Evolutionary conservation across 306 rosid species (phyloP).

Genomic region (Prunus persica): Prunus_persica_NCBIv2 NC_034009.1:36483501-36484000

Average conservation of each 20-base stretch:
- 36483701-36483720: slow-evolving; percentile 84
- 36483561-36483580: slow-evolving; percentile 91
- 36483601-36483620: slow-evolving; percentile 47
- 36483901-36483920: slow-evolving; percentile 85
- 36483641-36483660: slow-evolving; percentile 63
- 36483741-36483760: slow-evolving; percentile 92
- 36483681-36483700: slow-evolving; percentile 83
- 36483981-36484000: slow-evolving; percentile 92
- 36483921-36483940: slow-evolving; percentile 81
- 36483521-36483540: slow-evolving; percentile 79
- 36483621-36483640: slow-evolving; percentile 50
- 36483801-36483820: neutral
- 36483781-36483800: neutral
- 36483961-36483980: slow-evolving; percentile 84
- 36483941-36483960: slow-evolving; percentile 83
- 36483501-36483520: slow-evolving; percentile 56
- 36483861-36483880: slow-evolving; percentile 51
- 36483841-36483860: neutral
- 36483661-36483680: slow-evolving; percentile 67
- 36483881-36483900: slow-evolving; percentile 90
- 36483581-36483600: slow-evolving; percentile 68
- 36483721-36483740: slow-evolving; percentile 91
- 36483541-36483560: slow-evolving; percentile 89
- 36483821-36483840: neutral
- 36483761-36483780: slow-evolving; percentile 66